Base-by-base conservation (phyloP, 148 eudicot genomes). In the Spergularia marina region DNA sequence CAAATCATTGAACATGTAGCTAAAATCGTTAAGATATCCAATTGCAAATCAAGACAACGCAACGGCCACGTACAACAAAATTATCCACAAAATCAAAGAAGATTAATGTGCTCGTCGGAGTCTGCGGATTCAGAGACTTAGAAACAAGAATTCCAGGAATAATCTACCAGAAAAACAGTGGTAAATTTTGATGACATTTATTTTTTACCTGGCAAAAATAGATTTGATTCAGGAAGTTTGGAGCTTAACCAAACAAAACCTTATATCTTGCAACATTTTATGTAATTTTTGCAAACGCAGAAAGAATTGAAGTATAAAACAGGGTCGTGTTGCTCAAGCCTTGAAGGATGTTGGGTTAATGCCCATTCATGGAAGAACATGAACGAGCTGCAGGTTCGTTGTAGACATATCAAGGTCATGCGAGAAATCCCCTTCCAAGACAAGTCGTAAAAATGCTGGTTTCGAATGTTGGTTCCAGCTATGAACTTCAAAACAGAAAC, bases 401-500 rank as follows among this genome's bases (percentile, higher is more conserved):
- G 65, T 65, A 47, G 67, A 72, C 39, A 70, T 30, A 74, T 65
- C 70, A 70, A 14, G 68, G 79, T 34, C 44, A 41, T 41, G 6
- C 8, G 6, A 41, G 44, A 41, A 71, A 71, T 51, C 70, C 58
- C 72, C 39, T 49, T 70, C 41, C 49, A 70, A 70, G 54, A 44
- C 44, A 57, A 15, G 44, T 13, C 10, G 14, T 49, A 68, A 51
- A 30, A 58, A 39, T 52, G 63, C 56, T 68, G 72, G 2, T 49
- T 65, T 53, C 1, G 8, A 44, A 44, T 44, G 49, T 44, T 9
- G 49, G 49, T 44, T 60, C 68, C 72, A 57, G 64, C 61, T 20
- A 54, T 54, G 77, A 53, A 68, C 62, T 79, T 74, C 66, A 75
- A 47, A 61, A 53, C 56, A 58, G 80, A 75, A 70, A 75, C 41